Base-by-base conservation (phyloP, 129 eudicot genomes). In the Helianthus tuberosus region DNA sequence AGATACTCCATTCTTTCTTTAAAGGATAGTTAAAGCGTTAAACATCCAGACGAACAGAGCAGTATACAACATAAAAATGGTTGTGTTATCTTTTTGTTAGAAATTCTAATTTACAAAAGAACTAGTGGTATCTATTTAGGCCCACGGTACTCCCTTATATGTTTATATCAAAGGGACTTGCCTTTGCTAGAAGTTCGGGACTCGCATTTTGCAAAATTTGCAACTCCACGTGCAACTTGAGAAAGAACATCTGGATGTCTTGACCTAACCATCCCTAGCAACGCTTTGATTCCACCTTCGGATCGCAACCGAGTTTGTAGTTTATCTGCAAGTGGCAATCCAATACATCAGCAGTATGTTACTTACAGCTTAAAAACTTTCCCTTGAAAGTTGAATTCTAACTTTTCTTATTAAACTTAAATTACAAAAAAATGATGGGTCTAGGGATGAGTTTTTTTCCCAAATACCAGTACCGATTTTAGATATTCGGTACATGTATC, bases 211-310 rank as follows among this genome's bases (percentile, higher is more conserved):
- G 99, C 97, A 79, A 95, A 95, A 83, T 95, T 95, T 64, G 99
- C 99, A 76, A 95, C 87, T 39, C 99, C 99, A 17, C 99, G 99
- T 64, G 99, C 99, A 86, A 95, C 93, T 88, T 95, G 99, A 51
- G 96, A 87, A 59, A 95, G 94, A 74, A 95, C 99, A 48, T 95
- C 97, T 12, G 94, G 96, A 87, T 95, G 99, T 61, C 97, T 87
- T 59, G 97, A 85, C 83, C 96, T 82, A 58, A 95, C 99, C 97
- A 95, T 95, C 50, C 96, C 97, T 41, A 95, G 74, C 74, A 95
- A 81, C 15, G 99, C 99, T 84, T 85, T 91, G 38, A 95, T 89
- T 67, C 99, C 99, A 76, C 99, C 99, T 83, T 95, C 99, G 57
- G 97, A 87, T 64, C 96, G 85, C 66, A 95, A 72, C 83, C 91